phyloP scores from a whole-genome alignment of 352 stramenopile species.

The Phytophthora sp. region DNA sequence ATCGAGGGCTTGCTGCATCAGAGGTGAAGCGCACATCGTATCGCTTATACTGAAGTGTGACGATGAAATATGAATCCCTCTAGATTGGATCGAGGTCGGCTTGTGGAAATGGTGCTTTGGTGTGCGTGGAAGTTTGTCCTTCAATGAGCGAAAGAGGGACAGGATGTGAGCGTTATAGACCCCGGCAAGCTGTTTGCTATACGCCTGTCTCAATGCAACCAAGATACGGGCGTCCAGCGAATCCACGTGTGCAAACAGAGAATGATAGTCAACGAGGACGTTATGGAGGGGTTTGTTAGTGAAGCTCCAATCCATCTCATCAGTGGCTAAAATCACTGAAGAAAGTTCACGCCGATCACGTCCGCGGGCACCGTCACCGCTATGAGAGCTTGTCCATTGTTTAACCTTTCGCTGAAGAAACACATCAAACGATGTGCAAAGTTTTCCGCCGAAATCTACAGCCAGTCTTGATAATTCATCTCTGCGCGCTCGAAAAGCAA shows the following conservation, averaged over 20 bases:
- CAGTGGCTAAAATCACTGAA: slow-evolving; percentile 22
- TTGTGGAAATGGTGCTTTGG: slow-evolving; percentile 62
- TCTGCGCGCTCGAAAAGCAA: slow-evolving; percentile 55
- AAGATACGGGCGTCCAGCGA: slow-evolving; percentile 51
- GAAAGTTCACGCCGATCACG: slow-evolving; percentile 45
- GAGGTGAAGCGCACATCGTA: slow-evolving; percentile 53
- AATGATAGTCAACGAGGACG: slow-evolving; percentile 51
- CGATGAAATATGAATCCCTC: slow-evolving; percentile 57
- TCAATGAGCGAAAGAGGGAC: slow-evolving; percentile 63
- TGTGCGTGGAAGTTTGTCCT: slow-evolving; percentile 61
- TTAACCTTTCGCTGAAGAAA: slow-evolving; percentile 62
- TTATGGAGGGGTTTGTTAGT: slow-evolving; percentile 65
- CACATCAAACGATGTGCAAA: slow-evolving; percentile 55
- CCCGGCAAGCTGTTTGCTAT: slow-evolving; percentile 54
- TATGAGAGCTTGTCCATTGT: slow-evolving; percentile 24
- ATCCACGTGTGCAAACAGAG: slow-evolving; percentile 45
- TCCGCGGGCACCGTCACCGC: slow-evolving; percentile 15
- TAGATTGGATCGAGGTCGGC: slow-evolving; percentile 66
- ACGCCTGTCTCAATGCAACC: slow-evolving; percentile 46
- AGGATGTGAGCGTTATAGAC: slow-evolving; percentile 66
- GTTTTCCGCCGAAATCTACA: slow-evolving; percentile 56
- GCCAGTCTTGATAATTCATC: slow-evolving; percentile 61
- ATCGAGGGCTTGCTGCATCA: slow-evolving; percentile 75
- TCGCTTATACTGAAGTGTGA: slow-evolving; percentile 65
- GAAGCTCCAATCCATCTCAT: slow-evolving; percentile 74